These are phyloP conservation scores for Penicillium sp. DNA, from an alignment of 2,329 filamentous ascomycete species.

Conservation along the genomic window DNA sequence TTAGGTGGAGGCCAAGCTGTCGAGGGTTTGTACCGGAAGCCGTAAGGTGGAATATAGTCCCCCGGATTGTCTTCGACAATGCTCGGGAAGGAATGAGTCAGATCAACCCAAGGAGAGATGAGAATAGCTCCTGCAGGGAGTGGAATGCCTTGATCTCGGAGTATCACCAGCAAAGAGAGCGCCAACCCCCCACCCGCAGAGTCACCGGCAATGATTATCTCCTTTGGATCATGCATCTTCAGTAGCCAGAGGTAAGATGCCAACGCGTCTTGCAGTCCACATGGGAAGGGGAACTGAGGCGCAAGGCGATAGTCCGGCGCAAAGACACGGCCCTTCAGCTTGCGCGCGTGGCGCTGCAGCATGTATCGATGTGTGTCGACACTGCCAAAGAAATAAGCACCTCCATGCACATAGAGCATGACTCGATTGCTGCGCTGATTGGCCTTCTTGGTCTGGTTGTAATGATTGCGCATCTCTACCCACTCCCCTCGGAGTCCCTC, in stretches of 20 bases:
- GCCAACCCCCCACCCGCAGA: conserved; percentile 92
- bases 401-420: conserved; percentile 92
- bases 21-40: conserved; percentile 87
- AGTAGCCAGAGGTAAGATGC: conserved; percentile 82
- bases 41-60: conserved; percentile 82
- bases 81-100: conserved; percentile 93
- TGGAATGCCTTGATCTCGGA: conserved; percentile 77
- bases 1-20: conserved; percentile 89
- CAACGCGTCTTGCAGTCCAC: conserved; percentile 81
- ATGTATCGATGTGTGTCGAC: conserved; percentile 98
- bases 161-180: conserved; percentile 66
- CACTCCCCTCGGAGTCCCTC: conserved; percentile 74
- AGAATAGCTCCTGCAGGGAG: conserved; percentile 84
- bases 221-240: conserved; percentile 66
- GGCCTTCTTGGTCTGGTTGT: conserved; percentile 61
- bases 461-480: conserved; percentile 90
- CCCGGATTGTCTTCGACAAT: conserved; percentile 64
- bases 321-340: conserved; percentile 83
- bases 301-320: conserved; percentile 81
- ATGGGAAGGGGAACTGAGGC: conserved; percentile 93
- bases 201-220: conserved; percentile 83
- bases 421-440: conserved; percentile 60
- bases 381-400: conserved; percentile 91
- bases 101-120: conserved; percentile 91
- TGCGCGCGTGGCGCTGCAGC: conserved; percentile 90